Evolutionary conservation across 805 yeast species (phyloP).

Genomic region (Starmerella vitae): DNA sequence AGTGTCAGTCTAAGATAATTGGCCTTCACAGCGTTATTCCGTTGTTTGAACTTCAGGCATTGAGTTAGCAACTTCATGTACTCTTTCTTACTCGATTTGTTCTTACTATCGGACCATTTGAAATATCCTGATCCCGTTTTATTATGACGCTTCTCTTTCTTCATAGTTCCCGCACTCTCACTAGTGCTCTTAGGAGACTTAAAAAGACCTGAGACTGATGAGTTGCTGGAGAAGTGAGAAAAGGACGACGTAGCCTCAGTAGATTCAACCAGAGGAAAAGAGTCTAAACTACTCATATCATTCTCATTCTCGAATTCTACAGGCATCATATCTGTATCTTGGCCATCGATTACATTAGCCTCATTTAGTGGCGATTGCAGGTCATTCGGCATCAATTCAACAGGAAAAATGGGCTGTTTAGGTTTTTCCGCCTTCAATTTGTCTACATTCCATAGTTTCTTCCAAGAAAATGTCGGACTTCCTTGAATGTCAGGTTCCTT

Average conservation of each 20-base stretch:
- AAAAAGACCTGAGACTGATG: conserved; percentile 9
- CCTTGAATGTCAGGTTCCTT: no score
- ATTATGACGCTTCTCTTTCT: no score
- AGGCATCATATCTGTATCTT: no score
- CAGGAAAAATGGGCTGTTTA: no score
- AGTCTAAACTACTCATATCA: conserved; percentile 11
- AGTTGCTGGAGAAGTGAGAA: conserved; percentile 9
- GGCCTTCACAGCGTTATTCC: conserved; percentile 19
- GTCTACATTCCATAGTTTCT: no score
- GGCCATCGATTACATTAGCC: no score
- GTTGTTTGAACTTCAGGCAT: conserved; percentile 10
- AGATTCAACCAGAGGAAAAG: conserved; percentile 9
- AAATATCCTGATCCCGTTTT: no score
- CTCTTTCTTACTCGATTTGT: not conserved
- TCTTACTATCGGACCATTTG: not conserved
- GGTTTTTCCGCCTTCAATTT: no score
- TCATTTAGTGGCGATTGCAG: no score
- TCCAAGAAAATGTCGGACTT: no score
- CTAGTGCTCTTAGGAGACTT: conserved; percentile 1
- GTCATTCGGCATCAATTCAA: no score
- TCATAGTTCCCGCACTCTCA: not conserved
- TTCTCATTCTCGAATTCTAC: conserved; percentile 1
- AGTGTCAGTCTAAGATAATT: conserved; percentile 33
- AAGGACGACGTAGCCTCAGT: conserved; percentile 9
- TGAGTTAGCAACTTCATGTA: conserved; percentile 10